Evolutionary conservation across 306 rosid species (phyloP).

Genomic region (Prunus davidiana): DNA sequence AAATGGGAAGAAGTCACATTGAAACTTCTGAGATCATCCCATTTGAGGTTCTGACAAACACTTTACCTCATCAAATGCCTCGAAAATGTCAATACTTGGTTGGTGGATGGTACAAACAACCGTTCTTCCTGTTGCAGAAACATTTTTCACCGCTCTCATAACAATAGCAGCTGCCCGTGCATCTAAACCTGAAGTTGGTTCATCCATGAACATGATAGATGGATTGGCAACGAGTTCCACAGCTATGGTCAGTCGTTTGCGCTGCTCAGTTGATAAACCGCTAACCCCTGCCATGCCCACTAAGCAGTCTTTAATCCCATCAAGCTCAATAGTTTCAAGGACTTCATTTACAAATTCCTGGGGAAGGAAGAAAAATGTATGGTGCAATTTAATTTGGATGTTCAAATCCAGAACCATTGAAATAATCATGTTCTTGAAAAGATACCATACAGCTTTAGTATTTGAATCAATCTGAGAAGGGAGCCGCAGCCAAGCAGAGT

Average conservation of each 20-base stretch:
- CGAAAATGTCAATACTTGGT: slow-evolving; percentile 78
- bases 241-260: slow-evolving; percentile 76
- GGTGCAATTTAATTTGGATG: not conserved
- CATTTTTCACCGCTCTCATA: slow-evolving; percentile 83
- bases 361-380: not conserved
- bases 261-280: slow-evolving; percentile 77
- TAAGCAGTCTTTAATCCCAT: slow-evolving; percentile 53
- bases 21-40: not conserved
- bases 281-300: slow-evolving; percentile 70
- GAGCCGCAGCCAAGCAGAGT: slow-evolving; percentile 73
- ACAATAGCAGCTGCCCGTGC: slow-evolving; percentile 82
- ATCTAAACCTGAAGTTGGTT: slow-evolving; percentile 83
- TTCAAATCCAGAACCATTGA: slow-evolving; percentile 5
- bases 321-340: slow-evolving; percentile 73
- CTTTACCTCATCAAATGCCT: slow-evolving; percentile 79
- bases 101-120: slow-evolving; percentile 81
- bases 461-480: slow-evolving; percentile 54
- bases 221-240: slow-evolving; percentile 89
- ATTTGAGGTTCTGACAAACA: not conserved
- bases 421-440: not conserved
- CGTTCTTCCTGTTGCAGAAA: slow-evolving; percentile 70
- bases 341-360: slow-evolving; percentile 78
- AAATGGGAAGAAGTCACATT: not conserved
- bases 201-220: slow-evolving; percentile 83
- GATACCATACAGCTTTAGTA: slow-evolving; percentile 55